These are phyloP conservation scores for Cyclotella baltica DNA, from an alignment of 108 stramenopile species.

Conservation along the genomic window DNA sequence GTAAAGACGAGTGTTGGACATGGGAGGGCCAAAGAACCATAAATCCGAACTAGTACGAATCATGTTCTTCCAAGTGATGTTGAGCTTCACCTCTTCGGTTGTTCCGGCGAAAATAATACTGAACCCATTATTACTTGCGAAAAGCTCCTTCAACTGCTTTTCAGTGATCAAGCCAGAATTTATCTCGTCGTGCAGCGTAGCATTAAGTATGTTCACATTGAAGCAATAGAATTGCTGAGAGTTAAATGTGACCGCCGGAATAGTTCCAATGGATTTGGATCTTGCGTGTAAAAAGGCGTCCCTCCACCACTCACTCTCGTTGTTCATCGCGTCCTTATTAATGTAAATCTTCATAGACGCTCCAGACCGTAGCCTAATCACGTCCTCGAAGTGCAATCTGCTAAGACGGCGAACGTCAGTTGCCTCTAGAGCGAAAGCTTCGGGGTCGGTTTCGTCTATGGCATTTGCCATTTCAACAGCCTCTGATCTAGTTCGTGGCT, in stretches of 20 bases:
- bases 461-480: no score
- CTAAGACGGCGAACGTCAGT: no score
- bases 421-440: no score
- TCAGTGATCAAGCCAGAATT: background rate
- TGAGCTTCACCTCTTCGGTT: background rate
- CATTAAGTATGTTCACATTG: background rate
- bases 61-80: background rate
- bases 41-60: background rate
- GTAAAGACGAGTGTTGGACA: background rate
- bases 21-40: background rate
- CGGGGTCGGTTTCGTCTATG: no score
- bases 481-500: no score
- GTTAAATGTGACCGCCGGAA: background rate
- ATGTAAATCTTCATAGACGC: no score
- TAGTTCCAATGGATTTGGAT: background rate
- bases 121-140: background rate
- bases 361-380: no score
- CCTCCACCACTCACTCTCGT: background rate
- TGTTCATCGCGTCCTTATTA: no score
- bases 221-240: background rate
- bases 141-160: background rate
- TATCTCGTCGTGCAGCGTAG: background rate
- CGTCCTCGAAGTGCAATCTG: no score
- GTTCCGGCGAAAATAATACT: background rate
- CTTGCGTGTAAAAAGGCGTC: background rate